Base-by-base conservation (phyloP, 208 protist species). In the Acanthamoeba triangularis region DNA sequence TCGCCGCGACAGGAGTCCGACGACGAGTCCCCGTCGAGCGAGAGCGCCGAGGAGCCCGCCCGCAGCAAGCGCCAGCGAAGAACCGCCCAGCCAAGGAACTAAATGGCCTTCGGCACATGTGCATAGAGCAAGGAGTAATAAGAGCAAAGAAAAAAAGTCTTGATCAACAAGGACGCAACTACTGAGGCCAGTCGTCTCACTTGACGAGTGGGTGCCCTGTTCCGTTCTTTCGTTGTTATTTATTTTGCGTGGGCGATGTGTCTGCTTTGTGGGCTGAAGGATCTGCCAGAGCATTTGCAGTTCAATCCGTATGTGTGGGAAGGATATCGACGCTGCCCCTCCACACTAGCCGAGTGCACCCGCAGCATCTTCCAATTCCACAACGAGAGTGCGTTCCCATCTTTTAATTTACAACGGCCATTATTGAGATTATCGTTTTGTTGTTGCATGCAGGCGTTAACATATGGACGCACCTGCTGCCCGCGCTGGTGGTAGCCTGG, bases 381-480 rank as follows among this genome's bases (percentile, higher is more conserved):
- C 52, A 94, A 94, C 74, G 91, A 94, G 37, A 85, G 91, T 94
- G 63, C 61, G 52, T 72, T 41, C 30, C 25, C 41, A 63, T 47
- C 1, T 41, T 44, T 63, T 41, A 33, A 54, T 6, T 63, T 25
- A 56, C n/a, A n/a, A n/a, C n/a, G n/a, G n/a, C n/a, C n/a, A 54
- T 85, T 0, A 16, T 6, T 28, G 28, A 85, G 37, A 25, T 85
- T 25, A 59, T n/a, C 7, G 0, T 35, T 1, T 20, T 49, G 30
- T 23, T 41, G 35, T 47, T 72, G 20, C 0, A 2, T 20, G 52
- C 37, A 94, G 91, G 52, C 63, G 37, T 28, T 18, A 94, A 94
- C 69, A 94, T 94, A 87, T 94, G 91, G 91, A 85, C 72, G 25
- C 91, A 94, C n/a, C 63, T 94, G 47, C 91, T 94, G n/a, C 54